Base-by-base conservation (phyloP, 192 early-diverging fungal species). In the Backusella parvicylindrica region DNA sequence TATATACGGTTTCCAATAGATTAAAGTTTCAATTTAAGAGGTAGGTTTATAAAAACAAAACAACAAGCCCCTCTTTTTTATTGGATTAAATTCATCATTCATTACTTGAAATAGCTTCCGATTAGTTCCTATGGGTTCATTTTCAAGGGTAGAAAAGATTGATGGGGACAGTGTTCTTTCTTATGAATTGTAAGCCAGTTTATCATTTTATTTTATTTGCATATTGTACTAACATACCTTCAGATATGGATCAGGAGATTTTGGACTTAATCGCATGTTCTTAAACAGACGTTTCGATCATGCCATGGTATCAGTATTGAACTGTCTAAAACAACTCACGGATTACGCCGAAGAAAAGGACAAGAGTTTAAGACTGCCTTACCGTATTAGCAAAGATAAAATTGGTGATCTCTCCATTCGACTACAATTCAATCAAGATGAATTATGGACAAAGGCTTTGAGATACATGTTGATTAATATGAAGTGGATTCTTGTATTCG, bases 71-170 rank as follows among this genome's bases (percentile, higher is more conserved):
- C n/a, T 53, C 5, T 28, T 9, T 11, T 7, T 8, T 21, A 70
- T 47, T 21, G 11, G 28, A 28, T 60, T 21, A 60, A n/a, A 50
- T 11, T 60, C 5, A 60, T 4, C 5, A 60, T 4, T 66, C 18
- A 13, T 2, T 35, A 30, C 6, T 3, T 30, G 11, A 11, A 65
- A 36, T 64, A 91, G 90, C 7, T 95, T 93, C 80, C 88, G 93
- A 23, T 81, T 99, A 12, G 87, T 98, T 12, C 95, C 97, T 21
- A 89, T 97, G 88, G 97, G 97, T 1, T 94, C 92, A 7, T 97
- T 94, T 75, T 97, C 96, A 16, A 82, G 92, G 13, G 93, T 99
- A 41, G 95, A 99, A 84, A 92, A 92, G 71, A 87, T 91, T 6
- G 91, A 91, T 6, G 89, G 87, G 2, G 95, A 96, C 30, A 74